phyloP scores from a whole-genome alignment of 202 grass and related monocot species.

The Bolboschoenoplectus hybrid region DNA sequence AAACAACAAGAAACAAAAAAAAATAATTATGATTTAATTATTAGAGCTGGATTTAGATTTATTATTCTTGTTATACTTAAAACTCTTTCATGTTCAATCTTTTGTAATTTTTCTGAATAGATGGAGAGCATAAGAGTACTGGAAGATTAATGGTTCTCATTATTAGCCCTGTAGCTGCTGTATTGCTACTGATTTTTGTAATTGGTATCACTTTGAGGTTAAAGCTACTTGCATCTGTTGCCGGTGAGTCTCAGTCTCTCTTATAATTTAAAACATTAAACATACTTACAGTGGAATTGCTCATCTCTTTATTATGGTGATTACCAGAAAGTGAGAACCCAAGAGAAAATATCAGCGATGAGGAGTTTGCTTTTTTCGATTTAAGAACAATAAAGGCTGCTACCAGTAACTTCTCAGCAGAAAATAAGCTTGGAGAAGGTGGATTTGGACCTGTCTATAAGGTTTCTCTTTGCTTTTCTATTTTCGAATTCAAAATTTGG shows the following conservation, averaged over 20 bases:
- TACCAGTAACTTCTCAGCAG: slow-evolving; percentile 58
- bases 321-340: not conserved
- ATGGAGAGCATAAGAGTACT: not conserved
- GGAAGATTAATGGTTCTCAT: slow-evolving; percentile 3
- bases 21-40: too few species aligned
- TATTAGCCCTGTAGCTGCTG: slow-evolving; percentile 40
- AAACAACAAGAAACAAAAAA: too few species aligned
- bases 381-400: slow-evolving; percentile 51
- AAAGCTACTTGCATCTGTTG: slow-evolving; percentile 22
- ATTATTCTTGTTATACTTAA: not conserved
- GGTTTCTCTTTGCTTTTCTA: slow-evolving; percentile 36
- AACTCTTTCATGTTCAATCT: not conserved
- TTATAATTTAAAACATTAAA: slow-evolving; percentile 7
- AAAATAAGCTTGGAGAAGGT: slow-evolving; percentile 67
- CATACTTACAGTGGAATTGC: not conserved
- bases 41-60: not conserved
- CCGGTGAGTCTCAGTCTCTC: slow-evolving; percentile 39
- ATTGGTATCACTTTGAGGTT: slow-evolving; percentile 39
- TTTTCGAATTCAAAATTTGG: not conserved
- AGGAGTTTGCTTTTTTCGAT: slow-evolving; percentile 54
- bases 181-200: slow-evolving; percentile 21
- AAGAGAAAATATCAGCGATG: slow-evolving; percentile 40
- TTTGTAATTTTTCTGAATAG: not conserved
- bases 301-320: not conserved
- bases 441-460: slow-evolving; percentile 79